Conservation (phyloP, 176 grass and related monocot genomes). For the Chrysopogon serrulatus region DNA sequence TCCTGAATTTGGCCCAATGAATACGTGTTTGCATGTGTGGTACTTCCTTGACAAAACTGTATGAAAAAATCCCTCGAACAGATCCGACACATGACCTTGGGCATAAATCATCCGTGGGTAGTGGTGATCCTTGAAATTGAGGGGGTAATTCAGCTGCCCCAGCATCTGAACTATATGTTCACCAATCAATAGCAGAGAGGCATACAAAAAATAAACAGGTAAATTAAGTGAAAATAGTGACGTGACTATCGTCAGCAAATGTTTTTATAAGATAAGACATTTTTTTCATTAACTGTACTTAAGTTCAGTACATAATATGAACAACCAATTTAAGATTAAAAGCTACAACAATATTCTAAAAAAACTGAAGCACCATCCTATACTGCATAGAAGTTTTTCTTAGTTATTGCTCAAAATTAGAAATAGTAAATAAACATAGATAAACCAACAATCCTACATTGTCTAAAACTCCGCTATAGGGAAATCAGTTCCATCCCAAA, state of each 20-base stretch:
- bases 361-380: background rate
- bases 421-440: constrained; percentile 3
- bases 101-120: constrained; percentile 56
- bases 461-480: constrained; percentile 35
- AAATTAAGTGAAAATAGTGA: background rate
- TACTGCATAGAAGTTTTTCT: background rate
- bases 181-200: constrained; percentile 19
- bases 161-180: constrained; percentile 32
- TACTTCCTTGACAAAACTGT: constrained; percentile 38
- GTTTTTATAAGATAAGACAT: background rate
- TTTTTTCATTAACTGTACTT: background rate
- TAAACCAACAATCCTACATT: constrained; percentile 20
- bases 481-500: constrained; percentile 91
- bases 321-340: constrained; percentile 5
- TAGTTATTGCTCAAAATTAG: background rate
- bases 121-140: constrained; percentile 57
- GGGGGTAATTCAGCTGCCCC: constrained; percentile 25
- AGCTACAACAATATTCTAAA: background rate
- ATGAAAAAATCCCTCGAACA: constrained; percentile 54
- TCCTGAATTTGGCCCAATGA: constrained; percentile 71
- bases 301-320: background rate
- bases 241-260: background rate
- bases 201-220: background rate
- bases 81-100: constrained; percentile 68
- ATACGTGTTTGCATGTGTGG: constrained; percentile 44